phyloP scores from a whole-genome alignment of 345 rosid species.

The Arabidopsis arenosa region DNA sequence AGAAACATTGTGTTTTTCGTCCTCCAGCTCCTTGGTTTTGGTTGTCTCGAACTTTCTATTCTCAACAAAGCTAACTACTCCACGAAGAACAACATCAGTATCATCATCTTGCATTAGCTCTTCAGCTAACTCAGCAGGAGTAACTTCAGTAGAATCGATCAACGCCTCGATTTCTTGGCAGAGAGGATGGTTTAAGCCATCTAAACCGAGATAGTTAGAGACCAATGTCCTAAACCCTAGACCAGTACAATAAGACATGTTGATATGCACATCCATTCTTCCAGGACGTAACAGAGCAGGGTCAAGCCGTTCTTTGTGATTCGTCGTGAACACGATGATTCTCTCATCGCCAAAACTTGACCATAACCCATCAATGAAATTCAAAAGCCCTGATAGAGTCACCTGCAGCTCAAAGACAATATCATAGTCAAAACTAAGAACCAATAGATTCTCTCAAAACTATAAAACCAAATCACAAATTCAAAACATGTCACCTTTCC shows the following conservation, averaged over 20 bases:
- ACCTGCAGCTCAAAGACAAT: conserved; percentile 19
- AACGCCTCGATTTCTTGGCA: conserved; percentile 49
- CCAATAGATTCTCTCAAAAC: neutral
- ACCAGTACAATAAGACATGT: conserved; percentile 51
- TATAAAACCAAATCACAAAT: neutral
- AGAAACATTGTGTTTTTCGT: neutral
- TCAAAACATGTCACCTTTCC: conserved; percentile 26
- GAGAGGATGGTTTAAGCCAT: conserved; percentile 40
- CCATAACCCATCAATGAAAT: conserved; percentile 51
- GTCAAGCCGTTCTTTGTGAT: conserved; percentile 45
- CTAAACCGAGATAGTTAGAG: conserved; percentile 47
- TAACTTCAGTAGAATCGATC: conserved; percentile 45
- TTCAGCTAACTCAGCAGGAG: conserved; percentile 59
- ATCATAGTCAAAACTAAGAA: neutral
- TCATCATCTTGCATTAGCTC: conserved; percentile 57
- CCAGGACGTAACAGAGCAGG: conserved; percentile 50
- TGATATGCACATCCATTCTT: conserved; percentile 56
- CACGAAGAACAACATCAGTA: conserved; percentile 46
- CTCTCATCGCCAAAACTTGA: conserved; percentile 49
- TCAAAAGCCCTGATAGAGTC: conserved; percentile 46
- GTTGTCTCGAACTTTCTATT: conserved; percentile 42
- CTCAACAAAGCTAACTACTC: conserved; percentile 48
- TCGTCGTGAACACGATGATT: conserved; percentile 48
- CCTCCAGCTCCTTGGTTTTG: conserved; percentile 14
- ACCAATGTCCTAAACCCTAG: conserved; percentile 54